Evolutionary conservation across 108 stramenopile genomes (phyloP), one percentile per base, ranked within the genome.

Genomic region (Pseudonitzschia pungens): DNA sequence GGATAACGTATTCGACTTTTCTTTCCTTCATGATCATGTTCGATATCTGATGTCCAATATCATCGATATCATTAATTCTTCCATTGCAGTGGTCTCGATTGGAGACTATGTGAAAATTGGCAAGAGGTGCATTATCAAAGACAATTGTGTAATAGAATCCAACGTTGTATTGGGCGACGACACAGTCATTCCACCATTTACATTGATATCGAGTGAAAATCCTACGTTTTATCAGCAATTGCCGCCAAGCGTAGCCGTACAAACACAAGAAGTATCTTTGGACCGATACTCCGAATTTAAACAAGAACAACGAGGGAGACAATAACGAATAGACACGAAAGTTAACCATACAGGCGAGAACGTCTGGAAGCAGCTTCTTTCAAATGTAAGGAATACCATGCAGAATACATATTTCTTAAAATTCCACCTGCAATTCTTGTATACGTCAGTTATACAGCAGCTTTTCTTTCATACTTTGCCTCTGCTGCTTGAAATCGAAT

Each of bases 161-260:
- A 51, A 67, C 43, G 64, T 74, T 7, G 43, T 51, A 4, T 21
- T 87, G 27, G 79, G 73, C 15, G 59, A 24, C 45, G 86, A 84
- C 71, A 83, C 82, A 9, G 83, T 87, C 0, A 68, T 87, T 58
- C 86, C 86, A 8, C 86, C 86, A 54, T 87, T 87, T 78, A 77
- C 86, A 21, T 68, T 79, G 21, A 66, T 85, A 70, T 60, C 78
- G 29, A 31, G 31, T 5, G 43, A 55, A n/a, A 45, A 48, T 18
- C 18, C 15, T 20, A 67, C 18, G 31, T 52, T n/a, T 59, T 27
- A 53, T 59, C 43, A 78, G 44, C 72, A 80, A 72, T 75, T 84
- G 58, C 79, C 79, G 8, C 76, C 76, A 14, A 72, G 77, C 45
- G 63, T 70, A 10, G 70, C 79, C 2, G 69, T 75, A 3, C 72